Percentiles rank a stretch among this genome's conserved stretches.
phyloP scores from a whole-genome alignment of 2,329 filamentous ascomycete species.

The Neofusicoccum sp. region DNA sequence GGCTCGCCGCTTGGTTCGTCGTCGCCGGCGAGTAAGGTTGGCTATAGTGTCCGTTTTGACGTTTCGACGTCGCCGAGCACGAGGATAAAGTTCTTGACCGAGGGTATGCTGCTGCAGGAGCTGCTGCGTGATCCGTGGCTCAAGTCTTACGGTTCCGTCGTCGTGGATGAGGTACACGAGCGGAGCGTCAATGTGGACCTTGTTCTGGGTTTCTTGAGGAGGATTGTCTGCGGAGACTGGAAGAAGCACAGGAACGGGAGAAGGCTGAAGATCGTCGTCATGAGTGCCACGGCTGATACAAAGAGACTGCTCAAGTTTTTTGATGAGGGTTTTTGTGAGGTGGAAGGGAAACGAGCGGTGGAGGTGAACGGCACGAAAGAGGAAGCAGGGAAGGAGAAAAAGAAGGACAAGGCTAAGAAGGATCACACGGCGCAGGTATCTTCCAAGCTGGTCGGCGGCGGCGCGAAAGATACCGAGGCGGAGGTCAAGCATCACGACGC shows the following conservation, averaged over 20 bases:
- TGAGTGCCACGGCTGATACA: slow-evolving; percentile 95
- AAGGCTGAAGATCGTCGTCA: slow-evolving; percentile 81
- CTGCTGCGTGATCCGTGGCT: slow-evolving; percentile 83
- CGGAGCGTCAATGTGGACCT: slow-evolving; percentile 93
- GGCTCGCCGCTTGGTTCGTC: slow-evolving; percentile 64
- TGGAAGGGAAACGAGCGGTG: background rate
- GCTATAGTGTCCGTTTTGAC: slow-evolving; percentile 95
- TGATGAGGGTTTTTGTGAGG: slow-evolving; percentile 31
- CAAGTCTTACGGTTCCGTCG: slow-evolving; percentile 81
- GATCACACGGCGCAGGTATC: slow-evolving; percentile 20
- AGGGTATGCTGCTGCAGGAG: slow-evolving; percentile 95
- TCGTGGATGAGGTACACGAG: slow-evolving; percentile 98
- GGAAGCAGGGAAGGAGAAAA: slow-evolving; percentile 10
- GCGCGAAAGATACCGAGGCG: background rate
- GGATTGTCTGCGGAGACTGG: slow-evolving; percentile 64
- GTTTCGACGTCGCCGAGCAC: slow-evolving; percentile 80
- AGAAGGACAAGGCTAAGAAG: slow-evolving; percentile 21
- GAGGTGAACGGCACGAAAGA: background rate
- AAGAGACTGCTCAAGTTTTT: slow-evolving; percentile 80
- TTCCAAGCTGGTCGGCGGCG: background rate
- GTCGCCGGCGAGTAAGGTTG: slow-evolving; percentile 68
- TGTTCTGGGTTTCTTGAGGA: slow-evolving; percentile 83
- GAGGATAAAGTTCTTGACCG: slow-evolving; percentile 89
- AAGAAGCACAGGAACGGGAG: slow-evolving; percentile 68
- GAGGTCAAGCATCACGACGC: slow-evolving; percentile 2